A percentile compares a stretch with the other conserved stretches of the same genome.
phyloP scores from a whole-genome alignment of 176 grass and related monocot genomes.

The Bonia amplexicaulis region DNA sequence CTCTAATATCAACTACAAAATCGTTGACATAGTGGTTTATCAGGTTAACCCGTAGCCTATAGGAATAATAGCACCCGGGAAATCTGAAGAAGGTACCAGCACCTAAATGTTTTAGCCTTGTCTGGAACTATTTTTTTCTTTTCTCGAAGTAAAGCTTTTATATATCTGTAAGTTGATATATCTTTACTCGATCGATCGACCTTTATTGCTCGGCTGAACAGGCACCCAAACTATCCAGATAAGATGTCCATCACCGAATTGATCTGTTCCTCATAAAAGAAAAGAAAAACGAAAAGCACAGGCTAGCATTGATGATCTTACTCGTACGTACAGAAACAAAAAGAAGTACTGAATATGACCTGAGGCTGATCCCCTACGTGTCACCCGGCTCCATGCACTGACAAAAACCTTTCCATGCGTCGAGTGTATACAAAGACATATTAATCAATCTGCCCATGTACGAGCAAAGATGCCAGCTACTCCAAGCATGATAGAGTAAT shows the following conservation, averaged over 20 bases:
- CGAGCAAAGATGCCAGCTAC: not conserved
- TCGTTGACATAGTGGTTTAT: not conserved
- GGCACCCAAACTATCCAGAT: not conserved
- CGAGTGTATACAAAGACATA: not conserved
- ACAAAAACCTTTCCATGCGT: not conserved
- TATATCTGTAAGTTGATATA: not conserved
- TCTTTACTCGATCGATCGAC: not conserved
- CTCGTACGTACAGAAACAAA: not conserved
- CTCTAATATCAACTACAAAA: no score
- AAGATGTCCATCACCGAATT: constrained; percentile 5
- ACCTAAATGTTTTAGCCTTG: not conserved
- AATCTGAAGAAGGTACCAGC: not conserved
- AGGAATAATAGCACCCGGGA: not conserved
- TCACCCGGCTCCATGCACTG: not conserved
- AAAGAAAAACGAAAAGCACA: not conserved
- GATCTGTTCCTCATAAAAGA: not conserved
- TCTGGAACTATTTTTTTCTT: not conserved
- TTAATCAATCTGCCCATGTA: not conserved
- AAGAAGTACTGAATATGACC: not conserved
- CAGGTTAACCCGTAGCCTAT: not conserved
- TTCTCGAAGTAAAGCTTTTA: not conserved
- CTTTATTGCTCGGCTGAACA: constrained; percentile 12
- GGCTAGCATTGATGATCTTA: not conserved
- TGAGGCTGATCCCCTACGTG: not conserved
- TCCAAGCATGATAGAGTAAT: not conserved